These are phyloP conservation scores for Suhomyces canberraensis DNA, from an alignment of 805 yeast genomes.

Conservation along the genomic window DNA sequence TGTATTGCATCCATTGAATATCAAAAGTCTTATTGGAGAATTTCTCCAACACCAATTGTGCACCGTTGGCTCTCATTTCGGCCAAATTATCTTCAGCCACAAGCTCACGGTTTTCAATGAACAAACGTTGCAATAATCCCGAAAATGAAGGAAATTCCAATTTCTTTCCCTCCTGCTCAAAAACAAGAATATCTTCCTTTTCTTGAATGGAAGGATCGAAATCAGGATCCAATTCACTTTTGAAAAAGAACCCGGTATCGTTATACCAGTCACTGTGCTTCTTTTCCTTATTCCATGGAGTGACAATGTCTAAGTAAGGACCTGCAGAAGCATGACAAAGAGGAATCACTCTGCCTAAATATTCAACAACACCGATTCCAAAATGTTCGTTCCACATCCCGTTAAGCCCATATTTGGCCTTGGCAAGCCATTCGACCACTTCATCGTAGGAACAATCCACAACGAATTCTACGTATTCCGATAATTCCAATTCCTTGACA, in stretches of 20 bases:
- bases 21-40: constrained; percentile 64
- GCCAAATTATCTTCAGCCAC: constrained; percentile 30
- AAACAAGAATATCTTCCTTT: constrained; percentile 1
- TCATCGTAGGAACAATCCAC: constrained; percentile 71
- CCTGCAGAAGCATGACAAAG: constrained; percentile 95
- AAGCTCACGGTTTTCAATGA: constrained; percentile 29
- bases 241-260: constrained; percentile 79
- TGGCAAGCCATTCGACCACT: constrained; percentile 51
- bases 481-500: constrained; percentile 30
- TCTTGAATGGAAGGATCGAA: constrained; percentile 21
- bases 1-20: constrained; percentile 45
- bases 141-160: constrained; percentile 40
- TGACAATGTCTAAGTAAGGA: constrained; percentile 84
- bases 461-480: constrained; percentile 48
- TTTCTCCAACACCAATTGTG: constrained; percentile 41
- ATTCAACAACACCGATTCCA: constrained; percentile 96
- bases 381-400: constrained; percentile 99
- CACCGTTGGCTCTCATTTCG: constrained; percentile 45
- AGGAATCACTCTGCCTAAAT: constrained; percentile 77
- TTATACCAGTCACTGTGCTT: constrained; percentile 25
- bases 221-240: constrained; percentile 70
- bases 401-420: constrained; percentile 74
- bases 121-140: constrained; percentile 46
- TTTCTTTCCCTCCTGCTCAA: background rate
- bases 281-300: constrained; percentile 9